phyloP scores from a whole-genome alignment of 768 basidiomycete genomes.

The Kwoniella bestiolae region DNA sequence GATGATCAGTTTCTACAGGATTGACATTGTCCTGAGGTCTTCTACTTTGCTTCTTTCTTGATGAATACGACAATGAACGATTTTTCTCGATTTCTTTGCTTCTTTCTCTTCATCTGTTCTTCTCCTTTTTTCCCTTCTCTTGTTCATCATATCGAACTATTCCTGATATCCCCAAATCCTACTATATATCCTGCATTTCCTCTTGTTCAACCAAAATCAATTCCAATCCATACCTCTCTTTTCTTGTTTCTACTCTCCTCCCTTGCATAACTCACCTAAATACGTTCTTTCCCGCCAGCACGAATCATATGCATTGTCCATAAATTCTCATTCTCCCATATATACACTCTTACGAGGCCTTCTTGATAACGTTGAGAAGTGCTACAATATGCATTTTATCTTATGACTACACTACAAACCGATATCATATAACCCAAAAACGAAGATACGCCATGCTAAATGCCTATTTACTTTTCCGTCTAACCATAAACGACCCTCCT shows the following conservation, averaged over 20 bases:
- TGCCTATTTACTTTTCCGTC: neutral
- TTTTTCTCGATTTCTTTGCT: neutral
- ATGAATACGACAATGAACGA: too few relatives aligned
- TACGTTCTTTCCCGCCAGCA: neutral
- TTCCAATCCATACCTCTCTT: neutral
- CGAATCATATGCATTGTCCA: conserved; percentile 6
- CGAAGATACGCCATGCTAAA: neutral
- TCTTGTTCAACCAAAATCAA: neutral
- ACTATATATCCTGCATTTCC: conserved; percentile 3
- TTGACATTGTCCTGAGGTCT: too few relatives aligned
- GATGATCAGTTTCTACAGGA: neutral
- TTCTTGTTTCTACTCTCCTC: neutral
- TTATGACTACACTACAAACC: conserved; percentile 3
- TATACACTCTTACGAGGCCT: neutral
- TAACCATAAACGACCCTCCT: conserved; percentile 19
- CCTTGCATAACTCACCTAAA: conserved; percentile 4
- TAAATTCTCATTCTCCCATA: too few relatives aligned
- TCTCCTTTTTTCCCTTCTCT: neutral
- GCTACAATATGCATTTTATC: conserved; percentile 9
- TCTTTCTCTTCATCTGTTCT: neutral
- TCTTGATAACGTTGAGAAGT: neutral
- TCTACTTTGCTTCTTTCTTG: too few relatives aligned
- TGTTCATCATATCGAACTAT: too few relatives aligned
- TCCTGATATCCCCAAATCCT: neutral
- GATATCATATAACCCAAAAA: neutral